Conservation (phyloP, 2,329 filamentous ascomycete species). For the Helotiales sp. region DNA sequence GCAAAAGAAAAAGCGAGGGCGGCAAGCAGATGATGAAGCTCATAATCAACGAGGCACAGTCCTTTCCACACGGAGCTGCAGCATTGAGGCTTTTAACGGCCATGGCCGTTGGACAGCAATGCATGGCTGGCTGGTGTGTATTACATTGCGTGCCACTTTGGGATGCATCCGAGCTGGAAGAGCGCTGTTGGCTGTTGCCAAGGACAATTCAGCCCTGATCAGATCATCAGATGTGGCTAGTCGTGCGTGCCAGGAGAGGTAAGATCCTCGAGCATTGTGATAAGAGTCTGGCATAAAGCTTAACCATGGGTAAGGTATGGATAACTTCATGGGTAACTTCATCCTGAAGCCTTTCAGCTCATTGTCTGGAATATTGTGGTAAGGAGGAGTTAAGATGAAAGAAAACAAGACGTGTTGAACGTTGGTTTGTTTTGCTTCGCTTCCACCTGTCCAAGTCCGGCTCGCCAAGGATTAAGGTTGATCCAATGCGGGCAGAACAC, state of each 20-base stretch:
- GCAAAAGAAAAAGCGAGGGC: not conserved
- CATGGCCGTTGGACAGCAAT: not conserved
- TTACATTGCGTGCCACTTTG: not conserved
- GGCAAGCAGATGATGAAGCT: not conserved
- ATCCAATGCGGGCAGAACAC: no score
- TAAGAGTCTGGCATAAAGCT: no score
- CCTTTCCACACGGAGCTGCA: not conserved
- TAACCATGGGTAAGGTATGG: not conserved
- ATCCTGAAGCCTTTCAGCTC: no score
- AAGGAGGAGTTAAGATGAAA: not conserved
- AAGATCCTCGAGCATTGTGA: no score
- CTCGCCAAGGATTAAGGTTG: no score
- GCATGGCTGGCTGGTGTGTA: not conserved
- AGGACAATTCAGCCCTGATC: not conserved
- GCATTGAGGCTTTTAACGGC: not conserved
- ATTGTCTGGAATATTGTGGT: no score
- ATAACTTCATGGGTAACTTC: not conserved
- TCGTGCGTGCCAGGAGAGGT: not conserved
- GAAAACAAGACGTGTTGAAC: no score
- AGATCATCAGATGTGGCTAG: not conserved
- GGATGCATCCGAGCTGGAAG: not conserved
- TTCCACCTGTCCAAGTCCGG: no score
- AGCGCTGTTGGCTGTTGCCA: not conserved
- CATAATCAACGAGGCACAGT: not conserved
- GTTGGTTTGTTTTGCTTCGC: no score